Evolutionary conservation across 768 basidiomycete species (phyloP).

Genomic region (Kwoniella pini): DNA sequence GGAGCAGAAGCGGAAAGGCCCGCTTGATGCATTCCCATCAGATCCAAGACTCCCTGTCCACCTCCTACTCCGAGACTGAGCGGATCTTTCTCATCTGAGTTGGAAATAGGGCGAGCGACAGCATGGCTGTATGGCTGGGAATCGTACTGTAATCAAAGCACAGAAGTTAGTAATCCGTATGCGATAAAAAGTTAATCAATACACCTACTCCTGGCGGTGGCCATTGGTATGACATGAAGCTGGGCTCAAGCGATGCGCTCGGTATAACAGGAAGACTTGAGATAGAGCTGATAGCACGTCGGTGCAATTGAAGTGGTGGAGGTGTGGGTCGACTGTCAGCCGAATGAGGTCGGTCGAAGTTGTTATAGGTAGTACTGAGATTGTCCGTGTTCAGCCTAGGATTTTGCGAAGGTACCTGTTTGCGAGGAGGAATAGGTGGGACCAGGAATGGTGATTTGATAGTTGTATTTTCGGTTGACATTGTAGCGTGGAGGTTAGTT

Average conservation of each 20-base stretch:
- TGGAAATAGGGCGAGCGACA: neutral
- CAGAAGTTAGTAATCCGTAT: neutral
- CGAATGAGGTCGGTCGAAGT: neutral
- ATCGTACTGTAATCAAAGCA: conserved; percentile 2
- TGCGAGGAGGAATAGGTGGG: neutral
- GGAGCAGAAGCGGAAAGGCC: neutral
- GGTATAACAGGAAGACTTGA: conserved; percentile 18
- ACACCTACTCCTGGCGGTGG: conserved; percentile 13
- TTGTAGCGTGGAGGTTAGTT: neutral
- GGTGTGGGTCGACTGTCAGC: conserved; percentile 11
- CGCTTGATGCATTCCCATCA: conserved; percentile 18
- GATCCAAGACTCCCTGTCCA: conserved; percentile 20
- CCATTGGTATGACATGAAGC: conserved; percentile 23
- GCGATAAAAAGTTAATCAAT: neutral
- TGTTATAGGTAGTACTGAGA: neutral
- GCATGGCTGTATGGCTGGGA: conserved; percentile 5
- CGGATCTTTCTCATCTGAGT: conserved; percentile 12
- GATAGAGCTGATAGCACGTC: conserved; percentile 8
- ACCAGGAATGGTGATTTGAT: conserved; percentile 12
- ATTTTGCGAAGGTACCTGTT: conserved; percentile 15
- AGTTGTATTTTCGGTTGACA: neutral
- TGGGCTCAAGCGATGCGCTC: conserved; percentile 16
- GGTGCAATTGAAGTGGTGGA: neutral
- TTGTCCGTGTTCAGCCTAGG: neutral
- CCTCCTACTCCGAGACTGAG: conserved; percentile 11